Conservation (phyloP, 2,329 filamentous ascomycete species). For the Dactylellina sp. region DNA sequence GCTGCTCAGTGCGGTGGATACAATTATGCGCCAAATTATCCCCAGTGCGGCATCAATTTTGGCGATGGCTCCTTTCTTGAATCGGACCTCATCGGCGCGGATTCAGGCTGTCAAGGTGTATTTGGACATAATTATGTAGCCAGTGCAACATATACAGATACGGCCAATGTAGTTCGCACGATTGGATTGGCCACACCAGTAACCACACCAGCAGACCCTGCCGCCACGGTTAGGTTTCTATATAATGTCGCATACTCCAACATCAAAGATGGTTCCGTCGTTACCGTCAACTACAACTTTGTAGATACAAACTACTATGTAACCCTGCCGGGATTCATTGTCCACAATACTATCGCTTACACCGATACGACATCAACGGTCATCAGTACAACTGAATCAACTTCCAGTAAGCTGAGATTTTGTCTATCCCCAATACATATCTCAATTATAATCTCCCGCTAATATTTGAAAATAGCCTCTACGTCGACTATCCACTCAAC, state of each 20-base stretch:
- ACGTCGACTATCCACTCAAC: constrained; percentile 10
- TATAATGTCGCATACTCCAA: constrained; percentile 9
- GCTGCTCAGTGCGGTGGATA: constrained; percentile 16
- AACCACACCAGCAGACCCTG: background rate
- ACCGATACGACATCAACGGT: background rate
- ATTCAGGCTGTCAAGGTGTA: background rate
- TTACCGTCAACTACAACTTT: constrained; percentile 14
- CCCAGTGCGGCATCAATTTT: constrained; percentile 10
- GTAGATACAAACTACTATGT: background rate
- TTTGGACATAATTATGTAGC: constrained; percentile 3
- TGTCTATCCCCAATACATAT: too few relatives aligned
- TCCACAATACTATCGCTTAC: constrained; percentile 11
- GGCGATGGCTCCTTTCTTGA: constrained; percentile 10
- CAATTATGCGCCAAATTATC: background rate
- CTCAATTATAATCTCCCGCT: background rate
- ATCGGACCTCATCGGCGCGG: constrained; percentile 6
- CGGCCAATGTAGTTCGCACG: constrained; percentile 7
- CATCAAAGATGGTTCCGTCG: constrained; percentile 4
- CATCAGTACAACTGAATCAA: background rate
- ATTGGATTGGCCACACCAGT: background rate
- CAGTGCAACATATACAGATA: constrained; percentile 8
- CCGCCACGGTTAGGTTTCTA: constrained; percentile 15
- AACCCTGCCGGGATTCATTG: background rate
- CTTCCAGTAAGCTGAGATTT: constrained; percentile 2
- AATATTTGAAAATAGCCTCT: background rate